phyloP scores from a whole-genome alignment of 768 basidiomycete genomes.

The Multifurca ochricompacta region DNA sequence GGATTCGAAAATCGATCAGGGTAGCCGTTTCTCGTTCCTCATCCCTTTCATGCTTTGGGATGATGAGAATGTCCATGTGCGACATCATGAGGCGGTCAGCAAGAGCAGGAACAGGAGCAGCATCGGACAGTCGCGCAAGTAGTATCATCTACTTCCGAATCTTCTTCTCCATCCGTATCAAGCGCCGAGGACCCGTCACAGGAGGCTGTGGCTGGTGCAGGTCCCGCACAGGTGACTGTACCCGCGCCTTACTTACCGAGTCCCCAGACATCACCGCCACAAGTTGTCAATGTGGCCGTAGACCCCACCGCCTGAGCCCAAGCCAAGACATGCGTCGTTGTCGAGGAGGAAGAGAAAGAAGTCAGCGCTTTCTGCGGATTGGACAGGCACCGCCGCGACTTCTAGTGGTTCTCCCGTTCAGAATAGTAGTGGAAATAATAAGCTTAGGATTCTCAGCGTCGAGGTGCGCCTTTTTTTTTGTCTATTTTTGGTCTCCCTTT shows the following conservation, averaged over 20 bases:
- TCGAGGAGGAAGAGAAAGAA: background rate
- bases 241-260: background rate
- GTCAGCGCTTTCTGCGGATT: conserved; percentile 21
- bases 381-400: conserved; percentile 21
- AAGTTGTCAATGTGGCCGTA: background rate
- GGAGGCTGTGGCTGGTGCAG: no score
- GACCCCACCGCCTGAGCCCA: background rate
- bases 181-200: background rate
- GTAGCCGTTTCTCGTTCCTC: conserved; percentile 66
- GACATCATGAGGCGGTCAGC: no score
- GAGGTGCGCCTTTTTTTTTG: conserved; percentile 39
- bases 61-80: no score
- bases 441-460: conserved; percentile 51
- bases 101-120: background rate
- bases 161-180: conserved; percentile 1
- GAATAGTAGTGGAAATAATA: conserved; percentile 19
- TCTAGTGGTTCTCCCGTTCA: no score
- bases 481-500: background rate
- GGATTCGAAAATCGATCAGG: conserved; percentile 57
- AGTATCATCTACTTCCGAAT: conserved; percentile 7
- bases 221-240: no score
- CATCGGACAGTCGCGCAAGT: no score
- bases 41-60: conserved; percentile 49
- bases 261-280: background rate
- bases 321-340: background rate